Base-by-base conservation (phyloP, 805 yeast genomes). In the Spathaspora hagerdaliae region DNA sequence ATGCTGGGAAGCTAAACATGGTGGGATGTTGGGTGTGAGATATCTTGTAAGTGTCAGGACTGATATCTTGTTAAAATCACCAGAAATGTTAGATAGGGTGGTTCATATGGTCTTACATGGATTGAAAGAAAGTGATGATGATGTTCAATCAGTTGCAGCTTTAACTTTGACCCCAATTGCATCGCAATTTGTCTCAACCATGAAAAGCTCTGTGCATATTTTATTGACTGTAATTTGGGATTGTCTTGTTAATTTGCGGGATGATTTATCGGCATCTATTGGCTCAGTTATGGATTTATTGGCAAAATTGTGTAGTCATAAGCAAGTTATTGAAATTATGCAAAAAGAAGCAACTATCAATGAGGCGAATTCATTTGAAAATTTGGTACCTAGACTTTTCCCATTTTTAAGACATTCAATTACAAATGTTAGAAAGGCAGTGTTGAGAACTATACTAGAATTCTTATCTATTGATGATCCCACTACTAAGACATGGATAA, bases 1-100 rank as follows among this genome's bases (percentile, higher is more conserved):
- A 47, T 77, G 90, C 45, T 94, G 99, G 99, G 97, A 95, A 61
- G 98, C 97, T 2, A 87, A 94, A 48, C 99, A 94, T 71, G 99
- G 98, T 54, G 99, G 98, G 41, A 82, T 94, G 83, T 77, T 94
- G 10, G 99, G 98, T 0, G 71, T 94, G 43, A 74, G 96, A 43
- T 94, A 94, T 64, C 83, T 94, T 54, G 99, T 92, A 9, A 85
- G 96, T 48, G 89, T 92, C 3, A 76, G 96, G 55, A 82, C 89
- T 0, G 94, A 87, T 51, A 75, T 90, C n/a, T 69, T 92, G 19
- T 71, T 84, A 31, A 63, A 74, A 10, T 77, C 79, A 43, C 75
- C 81, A 2, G 73, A 80, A 12, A 61, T 83, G 31, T 70, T 94
- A 32, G 85, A 85, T 49, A 77, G 78, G 43, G 90, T 91, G 1